phyloP scores from a whole-genome alignment of 768 basidiomycete genomes.

The Lactarius pseudohatsudake region DNA sequence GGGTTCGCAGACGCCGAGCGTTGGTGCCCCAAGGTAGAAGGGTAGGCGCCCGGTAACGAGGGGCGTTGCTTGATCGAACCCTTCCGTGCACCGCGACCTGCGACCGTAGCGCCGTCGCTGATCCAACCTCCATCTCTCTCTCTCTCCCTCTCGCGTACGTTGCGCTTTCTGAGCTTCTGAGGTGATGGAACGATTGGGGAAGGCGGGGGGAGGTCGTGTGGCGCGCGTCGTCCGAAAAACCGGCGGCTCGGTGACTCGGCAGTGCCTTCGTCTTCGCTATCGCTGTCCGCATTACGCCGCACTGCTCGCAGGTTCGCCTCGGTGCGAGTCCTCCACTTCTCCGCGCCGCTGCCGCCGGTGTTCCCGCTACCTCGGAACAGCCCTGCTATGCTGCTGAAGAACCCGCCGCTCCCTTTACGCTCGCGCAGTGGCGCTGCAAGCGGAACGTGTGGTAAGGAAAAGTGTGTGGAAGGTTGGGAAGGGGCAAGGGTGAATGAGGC shows the following conservation, averaged over 20 bases:
- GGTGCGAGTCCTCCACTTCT: constrained; percentile 41
- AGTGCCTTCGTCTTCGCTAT: constrained; percentile 32
- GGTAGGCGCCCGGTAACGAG: background rate
- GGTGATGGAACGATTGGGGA: background rate
- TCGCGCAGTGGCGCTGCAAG: constrained; percentile 8
- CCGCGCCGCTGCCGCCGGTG: background rate
- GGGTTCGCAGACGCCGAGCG: constrained; percentile 2
- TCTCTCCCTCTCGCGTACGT: constrained; percentile 1
- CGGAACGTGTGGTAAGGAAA: background rate
- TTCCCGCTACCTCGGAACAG: constrained; percentile 21
- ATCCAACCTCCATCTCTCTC: constrained; percentile 29
- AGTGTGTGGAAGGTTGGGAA: background rate
- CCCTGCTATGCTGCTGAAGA: constrained; percentile 27
- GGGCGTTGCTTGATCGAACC: constrained; percentile 9
- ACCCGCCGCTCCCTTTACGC: constrained; percentile 21
- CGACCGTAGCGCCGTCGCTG: constrained; percentile 25
- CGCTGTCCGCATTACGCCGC: constrained; percentile 32
- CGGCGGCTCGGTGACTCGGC: constrained; percentile 15
- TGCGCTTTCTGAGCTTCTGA: constrained; percentile 20
- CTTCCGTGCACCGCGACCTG: constrained; percentile 23
- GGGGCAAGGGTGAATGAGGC: constrained; percentile 14
- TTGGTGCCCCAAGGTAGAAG: constrained; percentile 3
- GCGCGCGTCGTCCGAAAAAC: constrained; percentile 19
- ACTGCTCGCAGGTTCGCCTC: constrained; percentile 36
- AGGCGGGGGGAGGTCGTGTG: constrained; percentile 14